Evolutionary conservation across 2,329 filamentous ascomycete genomes (phyloP), one percentile per base, ranked within the genome.

Genomic region (Erysiphe pulchra): DNA sequence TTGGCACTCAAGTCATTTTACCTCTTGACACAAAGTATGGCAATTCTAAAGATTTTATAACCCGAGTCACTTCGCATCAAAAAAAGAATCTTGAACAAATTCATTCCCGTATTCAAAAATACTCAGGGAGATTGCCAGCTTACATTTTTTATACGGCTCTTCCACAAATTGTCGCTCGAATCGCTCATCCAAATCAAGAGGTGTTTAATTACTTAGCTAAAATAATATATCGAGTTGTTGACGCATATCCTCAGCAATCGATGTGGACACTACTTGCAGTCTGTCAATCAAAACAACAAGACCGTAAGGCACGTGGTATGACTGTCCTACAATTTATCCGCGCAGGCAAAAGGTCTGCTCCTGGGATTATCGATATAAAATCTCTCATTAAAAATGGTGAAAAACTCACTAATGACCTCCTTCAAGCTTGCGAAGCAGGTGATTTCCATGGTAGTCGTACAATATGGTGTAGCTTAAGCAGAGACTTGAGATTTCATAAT

Each of bases 121-220:
- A 92, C 58, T 70, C 87, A 16, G 61, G 68, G 18, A 69, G 75
- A 5, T 66, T 86, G 48, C 80, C 81, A 2, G 71, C 79, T 1
- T 86, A 80, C 54, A 72, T 84, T 31, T 85, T 84, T 60, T 87
- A 85, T 57, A 80, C 78, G 2, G 69, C 87, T 6, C 67, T 99
- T 38, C 81, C 90, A 5, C 90, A 98, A 61, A 80, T 98, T 50
- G 81, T 98, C 47, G 90, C 87, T n/a, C 77, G 90, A 31, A 94
- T 99, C 54, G 82, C 81, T 41, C 90, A 98, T 62, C 75, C 79
- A 1, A 82, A 93, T 58, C 61, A 61, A 4, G 72, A 75, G 1
- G 84, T 93, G 1, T 92, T 83, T 61, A 73, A 77, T 48, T 66
- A 81, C 10, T 64, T 99, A 7, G 73, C 77, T 45, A 69, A 70